Evolutionary conservation across 768 basidiomycete species (phyloP).

Genomic region (Amylocystis lapponica): DNA sequence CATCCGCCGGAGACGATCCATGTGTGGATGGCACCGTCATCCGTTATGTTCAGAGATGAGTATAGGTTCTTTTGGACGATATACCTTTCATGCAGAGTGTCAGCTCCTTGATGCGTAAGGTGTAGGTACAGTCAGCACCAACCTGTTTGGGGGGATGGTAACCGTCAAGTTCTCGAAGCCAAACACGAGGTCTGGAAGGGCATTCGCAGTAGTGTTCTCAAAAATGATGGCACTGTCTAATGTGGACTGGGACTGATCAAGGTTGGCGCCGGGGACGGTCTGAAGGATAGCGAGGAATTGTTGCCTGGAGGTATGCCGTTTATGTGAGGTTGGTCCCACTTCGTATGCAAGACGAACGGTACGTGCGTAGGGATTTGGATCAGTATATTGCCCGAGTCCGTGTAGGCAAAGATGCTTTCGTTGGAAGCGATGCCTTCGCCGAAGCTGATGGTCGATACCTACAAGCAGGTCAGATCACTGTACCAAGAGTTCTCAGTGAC

Average conservation of each 20-base stretch:
- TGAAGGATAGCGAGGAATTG: background rate
- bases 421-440: too few relatives aligned
- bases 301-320: background rate
- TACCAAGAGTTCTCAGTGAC: background rate
- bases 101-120: background rate
- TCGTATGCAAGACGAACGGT: too few relatives aligned
- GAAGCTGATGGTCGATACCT: background rate
- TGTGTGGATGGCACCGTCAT: constrained; percentile 3
- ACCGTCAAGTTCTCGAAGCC: background rate
- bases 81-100: constrained; percentile 3
- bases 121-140: background rate
- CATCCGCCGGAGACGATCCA: constrained; percentile 1
- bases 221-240: background rate
- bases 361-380: too few relatives aligned
- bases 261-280: background rate
- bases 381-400: too few relatives aligned
- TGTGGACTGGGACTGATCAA: background rate
- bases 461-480: background rate
- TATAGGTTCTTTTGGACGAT: constrained; percentile 1
- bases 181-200: background rate
- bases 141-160: background rate
- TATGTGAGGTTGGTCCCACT: too few relatives aligned
- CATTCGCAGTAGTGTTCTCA: background rate
- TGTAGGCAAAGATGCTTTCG: too few relatives aligned
- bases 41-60: constrained; percentile 3